A percentile compares a stretch with the other conserved stretches of the same genome.
Conservation (phyloP, 345 rosid genomes). For the Acer campestre region DNA sequence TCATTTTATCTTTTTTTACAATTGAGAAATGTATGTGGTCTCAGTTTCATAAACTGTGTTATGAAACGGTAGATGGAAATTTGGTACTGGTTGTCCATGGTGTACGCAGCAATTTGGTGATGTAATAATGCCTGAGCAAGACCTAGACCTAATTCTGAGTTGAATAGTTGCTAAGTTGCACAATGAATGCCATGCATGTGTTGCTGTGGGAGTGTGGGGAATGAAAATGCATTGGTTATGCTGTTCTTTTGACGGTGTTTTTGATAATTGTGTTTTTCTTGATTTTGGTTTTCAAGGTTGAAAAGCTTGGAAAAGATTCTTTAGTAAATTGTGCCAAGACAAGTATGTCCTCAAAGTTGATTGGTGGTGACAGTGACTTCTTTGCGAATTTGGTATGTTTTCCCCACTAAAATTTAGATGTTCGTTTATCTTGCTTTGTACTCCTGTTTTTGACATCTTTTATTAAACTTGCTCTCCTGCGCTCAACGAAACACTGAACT, state of each 20-base stretch:
- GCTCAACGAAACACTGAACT: no score
- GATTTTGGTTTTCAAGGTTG: slow-evolving; percentile 54
- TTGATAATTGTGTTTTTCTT: not conserved
- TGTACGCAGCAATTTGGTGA: not conserved
- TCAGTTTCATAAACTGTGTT: not conserved
- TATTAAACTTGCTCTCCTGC: no score
- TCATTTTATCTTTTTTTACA: not conserved
- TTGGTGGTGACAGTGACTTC: slow-evolving; percentile 87
- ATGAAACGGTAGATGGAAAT: not conserved
- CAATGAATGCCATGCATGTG: not conserved
- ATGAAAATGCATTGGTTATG: slow-evolving; percentile 5
- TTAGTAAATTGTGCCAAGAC: slow-evolving; percentile 94
- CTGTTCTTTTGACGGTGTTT: not conserved
- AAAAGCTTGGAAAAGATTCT: slow-evolving; percentile 92
- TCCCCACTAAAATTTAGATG: not conserved
- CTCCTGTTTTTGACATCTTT: not conserved
- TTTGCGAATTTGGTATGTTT: slow-evolving; percentile 83
- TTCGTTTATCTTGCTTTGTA: not conserved
- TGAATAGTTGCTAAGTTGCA: not conserved
- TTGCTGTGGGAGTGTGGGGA: not conserved
- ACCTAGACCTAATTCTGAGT: not conserved
- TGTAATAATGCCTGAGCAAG: not conserved
- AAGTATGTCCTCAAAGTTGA: slow-evolving; percentile 97
- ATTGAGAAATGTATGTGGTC: not conserved
- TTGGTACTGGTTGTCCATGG: not conserved